These are phyloP conservation scores for Kockiozyma suomiensis DNA, from an alignment of 805 yeast genomes.

Conservation along the genomic window DNA sequence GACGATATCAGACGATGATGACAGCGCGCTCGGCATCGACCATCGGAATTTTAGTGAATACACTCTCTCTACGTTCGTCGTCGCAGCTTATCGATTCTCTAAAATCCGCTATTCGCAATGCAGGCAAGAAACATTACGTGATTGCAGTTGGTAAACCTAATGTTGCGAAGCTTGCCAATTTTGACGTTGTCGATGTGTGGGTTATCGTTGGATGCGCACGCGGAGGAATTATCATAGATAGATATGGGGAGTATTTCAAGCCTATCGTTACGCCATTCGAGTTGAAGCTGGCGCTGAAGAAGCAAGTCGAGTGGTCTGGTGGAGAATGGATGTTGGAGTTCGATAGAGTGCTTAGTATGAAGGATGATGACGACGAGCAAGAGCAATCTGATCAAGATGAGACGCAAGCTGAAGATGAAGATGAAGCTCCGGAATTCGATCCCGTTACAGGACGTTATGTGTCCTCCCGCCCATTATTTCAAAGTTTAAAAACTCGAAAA, in stretches of 20 bases:
- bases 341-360: constrained; percentile 50
- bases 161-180: constrained; percentile 94
- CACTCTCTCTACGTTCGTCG: constrained; percentile 79
- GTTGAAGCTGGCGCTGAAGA: constrained; percentile 73
- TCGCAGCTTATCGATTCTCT: constrained; percentile 64
- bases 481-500: constrained; percentile 63
- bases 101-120: constrained; percentile 60
- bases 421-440: constrained; percentile 68
- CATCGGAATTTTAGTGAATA: constrained; percentile 86
- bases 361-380: constrained; percentile 35
- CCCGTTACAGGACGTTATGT: constrained; percentile 82
- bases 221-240: constrained; percentile 86
- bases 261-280: constrained; percentile 96
- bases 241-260: constrained; percentile 75
- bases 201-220: constrained; percentile 92
- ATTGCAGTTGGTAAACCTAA: constrained; percentile 98
- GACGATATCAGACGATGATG: constrained; percentile 83
- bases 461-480: constrained; percentile 66
- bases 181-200: constrained; percentile 94
- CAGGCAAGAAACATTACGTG: constrained; percentile 88
- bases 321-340: constrained; percentile 92
- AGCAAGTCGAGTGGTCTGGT: constrained; percentile 75
- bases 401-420: constrained; percentile 54
- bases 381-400: constrained; percentile 34
- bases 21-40: constrained; percentile 90